These are phyloP conservation scores for Paraconiothyrium brasiliense DNA, from an alignment of 2,329 filamentous ascomycete genomes.

Conservation along the genomic window DNA sequence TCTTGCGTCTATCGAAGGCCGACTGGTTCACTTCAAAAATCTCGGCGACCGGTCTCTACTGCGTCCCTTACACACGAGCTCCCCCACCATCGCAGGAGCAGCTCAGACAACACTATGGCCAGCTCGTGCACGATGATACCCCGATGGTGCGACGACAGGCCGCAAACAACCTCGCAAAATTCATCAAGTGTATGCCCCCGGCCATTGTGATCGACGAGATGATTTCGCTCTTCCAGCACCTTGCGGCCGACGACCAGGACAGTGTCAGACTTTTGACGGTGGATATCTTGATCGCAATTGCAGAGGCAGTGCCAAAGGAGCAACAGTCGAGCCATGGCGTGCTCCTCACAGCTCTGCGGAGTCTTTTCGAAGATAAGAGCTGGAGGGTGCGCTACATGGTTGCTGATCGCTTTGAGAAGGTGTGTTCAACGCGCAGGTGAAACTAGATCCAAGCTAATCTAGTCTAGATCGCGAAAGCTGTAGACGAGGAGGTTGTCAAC, in stretches of 20 bases:
- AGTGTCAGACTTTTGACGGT: constrained; percentile 96
- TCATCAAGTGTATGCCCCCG: constrained; percentile 95
- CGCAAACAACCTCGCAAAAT: constrained; percentile 95
- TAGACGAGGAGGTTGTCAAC: constrained; percentile 94
- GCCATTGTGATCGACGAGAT: constrained; percentile 95
- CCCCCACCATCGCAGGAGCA: constrained; percentile 87
- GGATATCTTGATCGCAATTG: constrained; percentile 94
- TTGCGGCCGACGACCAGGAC: constrained; percentile 96
- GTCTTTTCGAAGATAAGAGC: constrained; percentile 98
- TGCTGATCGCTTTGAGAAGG: constrained; percentile 97
- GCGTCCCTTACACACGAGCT: constrained; percentile 90
- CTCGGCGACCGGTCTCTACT: constrained; percentile 95
- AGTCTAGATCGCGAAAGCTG: constrained; percentile 90
- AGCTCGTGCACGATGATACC: constrained; percentile 96
- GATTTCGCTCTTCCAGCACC: constrained; percentile 98
- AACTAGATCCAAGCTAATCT: constrained; percentile 37
- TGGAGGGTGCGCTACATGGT: constrained; percentile 99
- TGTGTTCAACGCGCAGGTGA: constrained; percentile 46
- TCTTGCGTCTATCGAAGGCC: constrained; percentile 94
- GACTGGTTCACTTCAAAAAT: constrained; percentile 99
- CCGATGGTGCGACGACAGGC: constrained; percentile 98
- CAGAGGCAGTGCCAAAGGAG: constrained; percentile 96
- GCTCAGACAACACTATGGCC: constrained; percentile 88
- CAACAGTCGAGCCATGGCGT: constrained; percentile 97
- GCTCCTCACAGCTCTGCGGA: constrained; percentile 86